These are phyloP conservation scores for Fusarium coicis DNA, from an alignment of 2,329 filamentous ascomycete species.

Conservation along the genomic window DNA sequence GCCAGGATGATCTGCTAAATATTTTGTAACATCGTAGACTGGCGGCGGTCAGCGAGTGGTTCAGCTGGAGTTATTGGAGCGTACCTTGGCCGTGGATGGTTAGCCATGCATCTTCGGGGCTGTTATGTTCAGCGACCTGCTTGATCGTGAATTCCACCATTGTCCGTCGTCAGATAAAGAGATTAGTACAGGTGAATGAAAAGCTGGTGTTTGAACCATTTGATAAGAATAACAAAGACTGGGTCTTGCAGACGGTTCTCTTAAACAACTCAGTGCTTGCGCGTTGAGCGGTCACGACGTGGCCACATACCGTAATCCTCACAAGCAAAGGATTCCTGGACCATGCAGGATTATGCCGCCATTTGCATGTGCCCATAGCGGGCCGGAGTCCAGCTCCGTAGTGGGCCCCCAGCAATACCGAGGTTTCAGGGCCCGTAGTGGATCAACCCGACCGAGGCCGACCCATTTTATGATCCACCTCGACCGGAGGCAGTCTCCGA, in stretches of 20 bases:
- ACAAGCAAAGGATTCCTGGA: too few species aligned
- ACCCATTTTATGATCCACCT: background rate
- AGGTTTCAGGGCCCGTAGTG: slow-evolving; percentile 2
- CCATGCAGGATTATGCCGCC: background rate
- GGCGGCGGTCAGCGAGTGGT: fast-evolving
- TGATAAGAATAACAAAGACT: background rate
- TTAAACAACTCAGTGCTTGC: background rate
- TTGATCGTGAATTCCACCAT: slow-evolving; percentile 6
- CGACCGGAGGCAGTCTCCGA: background rate
- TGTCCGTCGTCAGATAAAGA: fast-evolving
- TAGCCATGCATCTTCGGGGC: background rate
- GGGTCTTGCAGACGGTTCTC: background rate
- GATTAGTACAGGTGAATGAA: fast-evolving
- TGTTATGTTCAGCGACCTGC: slow-evolving; percentile 13
- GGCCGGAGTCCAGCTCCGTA: background rate
- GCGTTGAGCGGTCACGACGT: background rate
- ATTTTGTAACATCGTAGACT: slow-evolving; percentile 70
- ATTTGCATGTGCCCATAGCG: background rate
- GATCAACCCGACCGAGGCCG: background rate
- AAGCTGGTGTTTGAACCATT: fast-evolving
- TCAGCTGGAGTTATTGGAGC: fast-evolving
- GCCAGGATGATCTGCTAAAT: slow-evolving; percentile 71
- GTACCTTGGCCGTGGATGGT: slow-evolving; percentile 3
- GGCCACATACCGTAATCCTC: background rate
- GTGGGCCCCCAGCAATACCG: background rate